A percentile compares a stretch with the other conserved stretches of the same genome.
Evolutionary conservation across 2,329 filamentous ascomycete genomes (phyloP).

Genomic region (Chrysosporium queenslandicum): DNA sequence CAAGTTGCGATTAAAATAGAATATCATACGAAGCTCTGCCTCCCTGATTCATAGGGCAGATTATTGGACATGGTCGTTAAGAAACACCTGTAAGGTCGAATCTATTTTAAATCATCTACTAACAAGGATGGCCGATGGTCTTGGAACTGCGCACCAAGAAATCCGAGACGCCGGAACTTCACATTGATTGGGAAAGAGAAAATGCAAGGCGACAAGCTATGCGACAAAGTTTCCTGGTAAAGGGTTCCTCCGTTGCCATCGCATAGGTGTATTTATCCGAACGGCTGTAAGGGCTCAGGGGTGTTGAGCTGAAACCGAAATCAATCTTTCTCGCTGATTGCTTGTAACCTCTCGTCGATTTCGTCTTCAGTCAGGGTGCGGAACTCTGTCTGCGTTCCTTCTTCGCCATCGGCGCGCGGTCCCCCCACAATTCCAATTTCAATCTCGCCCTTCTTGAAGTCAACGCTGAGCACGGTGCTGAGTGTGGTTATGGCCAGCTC

Average conservation of each 20-base stretch:
- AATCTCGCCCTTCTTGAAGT: slow-evolving; percentile 99
- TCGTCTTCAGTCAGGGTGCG: slow-evolving; percentile 89
- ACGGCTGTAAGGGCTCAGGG: not conserved
- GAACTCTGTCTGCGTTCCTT: slow-evolving; percentile 70
- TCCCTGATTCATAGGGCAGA: not conserved
- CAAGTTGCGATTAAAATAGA: slow-evolving; percentile 12
- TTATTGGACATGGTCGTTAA: not conserved
- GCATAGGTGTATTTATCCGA: not conserved
- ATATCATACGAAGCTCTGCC: slow-evolving; percentile 8
- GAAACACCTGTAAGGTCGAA: not conserved
- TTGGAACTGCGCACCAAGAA: slow-evolving; percentile 7
- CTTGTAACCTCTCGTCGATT: slow-evolving; percentile 95
- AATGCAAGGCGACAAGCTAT: slow-evolving; percentile 1
- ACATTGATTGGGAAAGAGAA: slow-evolving; percentile 6
- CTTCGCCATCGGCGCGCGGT: slow-evolving; percentile 68
- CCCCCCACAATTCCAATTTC: slow-evolving; percentile 96
- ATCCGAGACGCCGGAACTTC: slow-evolving; percentile 9
- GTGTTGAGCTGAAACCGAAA: slow-evolving; percentile 2
- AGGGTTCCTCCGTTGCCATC: slow-evolving; percentile 8
- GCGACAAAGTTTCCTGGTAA: not conserved
- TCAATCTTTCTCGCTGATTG: slow-evolving; percentile 98
- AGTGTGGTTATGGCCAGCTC: slow-evolving; percentile 92
- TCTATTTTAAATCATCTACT: slow-evolving; percentile 11
- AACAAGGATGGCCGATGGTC: slow-evolving; percentile 3
- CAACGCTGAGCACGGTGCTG: slow-evolving; percentile 93